These are phyloP conservation scores for Avena eriantha DNA, from an alignment of 176 grass and related monocot species.

Conservation along the genomic window DNA sequence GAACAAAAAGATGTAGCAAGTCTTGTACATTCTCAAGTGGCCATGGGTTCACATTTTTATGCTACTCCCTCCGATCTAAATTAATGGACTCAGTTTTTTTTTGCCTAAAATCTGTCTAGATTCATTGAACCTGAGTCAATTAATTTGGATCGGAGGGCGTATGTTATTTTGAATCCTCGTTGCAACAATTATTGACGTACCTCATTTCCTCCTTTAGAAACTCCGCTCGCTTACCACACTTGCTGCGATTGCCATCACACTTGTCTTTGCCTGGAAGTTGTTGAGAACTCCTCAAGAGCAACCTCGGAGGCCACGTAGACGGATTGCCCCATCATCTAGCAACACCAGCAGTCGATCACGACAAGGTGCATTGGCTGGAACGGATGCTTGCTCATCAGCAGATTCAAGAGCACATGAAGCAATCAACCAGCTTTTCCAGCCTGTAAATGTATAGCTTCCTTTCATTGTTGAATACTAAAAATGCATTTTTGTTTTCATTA, in stretches of 20 bases:
- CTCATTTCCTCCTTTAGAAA: constrained; percentile 70
- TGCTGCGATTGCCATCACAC: constrained; percentile 81
- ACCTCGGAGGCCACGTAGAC: constrained; percentile 72
- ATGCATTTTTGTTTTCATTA: neutral
- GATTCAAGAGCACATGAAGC: constrained; percentile 88
- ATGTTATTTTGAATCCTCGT: neutral
- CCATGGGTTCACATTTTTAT: neutral
- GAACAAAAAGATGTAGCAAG: neutral
- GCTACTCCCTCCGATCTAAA: neutral
- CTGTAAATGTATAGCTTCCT: constrained; percentile 72
- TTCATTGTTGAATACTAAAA: constrained; percentile 33
- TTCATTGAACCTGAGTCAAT: too few relatives aligned
- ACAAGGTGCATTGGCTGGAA: constrained; percentile 49
- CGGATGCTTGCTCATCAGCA: constrained; percentile 78
- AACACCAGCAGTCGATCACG: constrained; percentile 64
- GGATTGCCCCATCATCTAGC: constrained; percentile 53
- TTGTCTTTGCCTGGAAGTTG: constrained; percentile 89
- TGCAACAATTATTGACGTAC: constrained; percentile 32
- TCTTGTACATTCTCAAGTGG: neutral
- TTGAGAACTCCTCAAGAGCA: constrained; percentile 82
- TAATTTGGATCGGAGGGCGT: too few relatives aligned
- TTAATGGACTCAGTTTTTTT: too few relatives aligned
- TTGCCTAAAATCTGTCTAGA: too few relatives aligned
- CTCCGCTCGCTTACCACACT: constrained; percentile 84
- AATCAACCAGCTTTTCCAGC: constrained; percentile 91